Base-by-base conservation (phyloP, 805 yeast genomes). In the Yarrowia sp. region DNA sequence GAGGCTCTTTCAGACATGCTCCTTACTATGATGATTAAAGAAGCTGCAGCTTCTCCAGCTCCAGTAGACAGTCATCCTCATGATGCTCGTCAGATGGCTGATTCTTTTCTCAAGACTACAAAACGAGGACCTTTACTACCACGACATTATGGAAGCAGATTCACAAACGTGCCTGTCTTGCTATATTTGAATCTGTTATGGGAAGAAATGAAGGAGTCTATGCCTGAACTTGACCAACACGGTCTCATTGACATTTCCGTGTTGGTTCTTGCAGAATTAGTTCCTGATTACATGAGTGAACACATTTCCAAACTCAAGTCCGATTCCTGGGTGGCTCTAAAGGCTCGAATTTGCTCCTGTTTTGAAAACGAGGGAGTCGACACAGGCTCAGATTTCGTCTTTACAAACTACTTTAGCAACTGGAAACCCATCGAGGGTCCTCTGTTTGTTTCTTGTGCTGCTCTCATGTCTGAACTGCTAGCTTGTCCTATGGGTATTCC, bases 251-350 rank as follows among this genome's bases (percentile, higher is more conserved):
- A 49, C 14, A 21, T 49, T 4, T 19, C 19, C 5, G 21, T 22
- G 8, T 9, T 49, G 12, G 56, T 49, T 16, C 26, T 49, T 10
- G 38, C 56, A 3, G 56, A 49, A 12, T 10, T 49, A 4, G 38
- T 49, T 2, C 56, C 56, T 7, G 56, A 49, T 2, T 22, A 33
- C 14, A 21, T 49, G 56, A 28, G 28, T 8, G 30, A 32, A 4
- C 40, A 49, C 2, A 26, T 49, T 9, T n/a, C 56, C 2, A 21
- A 14, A 3, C 4, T 49, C 19, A 49, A 32, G 19, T 32, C 56
- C 5, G 40, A 49, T 16, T 32, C 56, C 5, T 49, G 56, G 56
- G 56, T 49, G 38, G 56, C 56, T 49, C 56, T 49, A 26, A 49
- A 49, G 16, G 40, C 56, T 8, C 7, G 22, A 49, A 49, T 49